Conservation (phyloP, 2,329 filamentous ascomycete species). For the Monosporascus sp. region DNA sequence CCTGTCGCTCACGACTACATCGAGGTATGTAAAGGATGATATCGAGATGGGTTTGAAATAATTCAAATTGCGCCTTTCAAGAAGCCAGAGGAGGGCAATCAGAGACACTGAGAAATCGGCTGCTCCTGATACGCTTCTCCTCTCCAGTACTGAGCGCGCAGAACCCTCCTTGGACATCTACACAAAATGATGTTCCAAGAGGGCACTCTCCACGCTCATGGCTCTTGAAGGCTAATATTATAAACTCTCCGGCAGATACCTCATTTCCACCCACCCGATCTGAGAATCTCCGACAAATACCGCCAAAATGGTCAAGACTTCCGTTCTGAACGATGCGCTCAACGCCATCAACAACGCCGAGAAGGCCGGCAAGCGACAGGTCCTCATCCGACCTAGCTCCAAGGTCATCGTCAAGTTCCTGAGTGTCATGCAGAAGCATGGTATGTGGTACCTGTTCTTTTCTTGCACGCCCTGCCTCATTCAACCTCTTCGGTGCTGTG, state of each 20-base stretch:
- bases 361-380: slow-evolving; percentile 99
- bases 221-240: slow-evolving; percentile 57
- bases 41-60: slow-evolving; percentile 29
- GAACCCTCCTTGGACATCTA: slow-evolving; percentile 54
- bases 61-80: slow-evolving; percentile 32
- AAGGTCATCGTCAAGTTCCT: slow-evolving; percentile 99
- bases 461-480: slow-evolving; percentile 2
- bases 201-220: slow-evolving; percentile 66
- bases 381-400: slow-evolving; percentile 93
- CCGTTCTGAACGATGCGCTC: slow-evolving; percentile 98
- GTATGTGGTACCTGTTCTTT: slow-evolving; percentile 54
- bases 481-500: slow-evolving; percentile 5
- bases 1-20: slow-evolving; percentile 14
- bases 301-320: slow-evolving; percentile 98
- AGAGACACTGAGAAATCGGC: slow-evolving; percentile 23
- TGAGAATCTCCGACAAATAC: slow-evolving; percentile 70
- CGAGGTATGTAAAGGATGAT: slow-evolving; percentile 39
- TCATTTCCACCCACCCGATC: slow-evolving; percentile 55
- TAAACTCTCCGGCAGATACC: slow-evolving; percentile 51
- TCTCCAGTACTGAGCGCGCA: slow-evolving; percentile 61
- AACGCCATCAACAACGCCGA: slow-evolving; percentile 99
- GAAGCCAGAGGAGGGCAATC: slow-evolving; percentile 61
- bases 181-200: slow-evolving; percentile 28
- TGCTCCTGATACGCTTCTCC: slow-evolving; percentile 55
- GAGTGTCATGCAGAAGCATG: slow-evolving; percentile 98